Conservation (phyloP, 305 asterid species). For the Solanum hybrid region DNA sequence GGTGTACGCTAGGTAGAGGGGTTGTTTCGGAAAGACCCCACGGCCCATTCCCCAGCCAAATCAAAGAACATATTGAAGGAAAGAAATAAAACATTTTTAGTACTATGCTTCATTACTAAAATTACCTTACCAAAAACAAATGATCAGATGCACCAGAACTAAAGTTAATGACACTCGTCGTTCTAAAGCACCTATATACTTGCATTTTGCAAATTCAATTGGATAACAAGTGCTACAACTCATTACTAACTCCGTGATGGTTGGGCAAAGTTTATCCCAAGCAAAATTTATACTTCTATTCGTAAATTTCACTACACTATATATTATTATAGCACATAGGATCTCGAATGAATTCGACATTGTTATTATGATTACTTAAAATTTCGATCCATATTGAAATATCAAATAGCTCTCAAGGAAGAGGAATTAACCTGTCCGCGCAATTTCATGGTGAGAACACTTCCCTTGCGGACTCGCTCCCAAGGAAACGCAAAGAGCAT, state of each 20-base stretch:
- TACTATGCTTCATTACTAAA: background rate
- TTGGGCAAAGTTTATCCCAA: background rate
- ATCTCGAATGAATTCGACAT: background rate
- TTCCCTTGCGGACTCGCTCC: constrained; percentile 87
- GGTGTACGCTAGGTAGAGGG: background rate
- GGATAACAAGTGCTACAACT: background rate
- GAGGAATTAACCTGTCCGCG: constrained; percentile 67
- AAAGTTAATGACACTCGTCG: background rate
- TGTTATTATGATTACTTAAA: background rate
- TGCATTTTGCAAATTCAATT: background rate
- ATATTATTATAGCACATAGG: background rate
- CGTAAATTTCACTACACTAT: background rate
- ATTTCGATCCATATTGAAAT: background rate
- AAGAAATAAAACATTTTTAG: background rate
- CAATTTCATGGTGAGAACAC: constrained; percentile 72
- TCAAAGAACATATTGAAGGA: background rate
- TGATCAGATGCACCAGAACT: background rate
- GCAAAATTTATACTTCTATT: background rate
- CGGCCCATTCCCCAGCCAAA: background rate
- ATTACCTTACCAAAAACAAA: background rate
- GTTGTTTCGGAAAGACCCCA: background rate
- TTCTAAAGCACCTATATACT: background rate
- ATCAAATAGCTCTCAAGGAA: background rate
- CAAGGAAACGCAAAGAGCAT: constrained; percentile 83
- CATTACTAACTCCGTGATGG: background rate